Conservation (phyloP, 768 basidiomycete species). For the Imleria badia region DNA sequence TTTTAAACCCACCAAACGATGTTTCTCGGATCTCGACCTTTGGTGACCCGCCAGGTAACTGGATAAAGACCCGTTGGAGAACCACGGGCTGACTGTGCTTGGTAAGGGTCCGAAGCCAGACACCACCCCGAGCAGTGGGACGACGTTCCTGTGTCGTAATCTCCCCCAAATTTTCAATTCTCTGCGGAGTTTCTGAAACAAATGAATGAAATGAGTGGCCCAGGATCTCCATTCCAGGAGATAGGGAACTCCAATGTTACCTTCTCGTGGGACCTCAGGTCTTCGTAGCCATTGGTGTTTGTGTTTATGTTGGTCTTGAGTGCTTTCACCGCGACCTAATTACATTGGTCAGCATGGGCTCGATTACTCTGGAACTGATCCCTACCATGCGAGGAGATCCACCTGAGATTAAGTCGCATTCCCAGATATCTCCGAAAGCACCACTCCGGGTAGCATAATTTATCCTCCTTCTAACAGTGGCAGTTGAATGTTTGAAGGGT, state of each 20-base stretch:
- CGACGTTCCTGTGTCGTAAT: constrained; percentile 24
- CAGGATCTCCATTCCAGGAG: not conserved
- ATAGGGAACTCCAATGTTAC: not conserved
- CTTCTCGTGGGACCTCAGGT: constrained; percentile 8
- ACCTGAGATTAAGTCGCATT: constrained; percentile 19
- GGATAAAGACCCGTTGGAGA: constrained; percentile 25
- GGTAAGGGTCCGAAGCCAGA: constrained; percentile 28
- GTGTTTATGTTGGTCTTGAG: not conserved
- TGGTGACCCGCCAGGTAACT: constrained; percentile 15
- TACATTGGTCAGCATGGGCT: not conserved
- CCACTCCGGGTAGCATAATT: constrained; percentile 10
- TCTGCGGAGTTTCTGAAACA: constrained; percentile 26
- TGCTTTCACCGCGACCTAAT: constrained; percentile 25
- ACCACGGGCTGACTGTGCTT: constrained; percentile 37
- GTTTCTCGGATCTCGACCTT: not conserved
- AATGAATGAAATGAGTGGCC: not conserved
- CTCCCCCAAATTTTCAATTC: constrained; percentile 24
- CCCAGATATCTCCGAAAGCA: constrained; percentile 23
- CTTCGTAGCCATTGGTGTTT: not conserved
- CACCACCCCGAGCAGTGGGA: constrained; percentile 31
- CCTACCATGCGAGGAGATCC: constrained; percentile 5
- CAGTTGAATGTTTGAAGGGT: constrained; percentile 1
- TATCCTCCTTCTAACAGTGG: constrained; percentile 3
- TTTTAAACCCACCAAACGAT: constrained; percentile 13
- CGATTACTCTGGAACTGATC: not conserved